Conservation (phyloP, 225 moss, liverwort and hornwort species). For the Physcomitrellopsis africana region DNA sequence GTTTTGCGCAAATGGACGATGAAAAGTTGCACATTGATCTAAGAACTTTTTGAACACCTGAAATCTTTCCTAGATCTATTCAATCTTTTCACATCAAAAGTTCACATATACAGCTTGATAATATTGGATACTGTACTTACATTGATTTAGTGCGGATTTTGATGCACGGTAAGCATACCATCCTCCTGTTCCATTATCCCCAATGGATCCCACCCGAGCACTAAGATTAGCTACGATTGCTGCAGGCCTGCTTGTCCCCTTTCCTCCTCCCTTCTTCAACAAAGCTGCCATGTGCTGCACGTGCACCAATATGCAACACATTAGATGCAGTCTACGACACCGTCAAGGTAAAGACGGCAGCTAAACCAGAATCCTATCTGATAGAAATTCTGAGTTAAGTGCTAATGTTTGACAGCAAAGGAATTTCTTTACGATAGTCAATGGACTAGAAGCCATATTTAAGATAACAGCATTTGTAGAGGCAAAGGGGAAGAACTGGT, state of each 20-base stretch:
- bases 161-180: constrained; percentile 99
- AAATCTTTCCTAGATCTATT: neutral
- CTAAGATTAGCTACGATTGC: constrained; percentile 92
- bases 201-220: constrained; percentile 94
- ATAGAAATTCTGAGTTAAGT: too few relatives aligned
- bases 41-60: neutral
- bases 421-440: too few relatives aligned
- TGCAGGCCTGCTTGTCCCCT: constrained; percentile 54
- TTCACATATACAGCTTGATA: neutral
- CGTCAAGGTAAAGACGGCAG: neutral
- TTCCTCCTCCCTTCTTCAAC: constrained; percentile 75
- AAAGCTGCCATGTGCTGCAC: constrained; percentile 81
- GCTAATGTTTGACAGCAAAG: too few relatives aligned
- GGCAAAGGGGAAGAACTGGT: neutral
- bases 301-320: neutral
- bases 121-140: constrained; percentile 40
- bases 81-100: neutral
- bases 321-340: neutral
- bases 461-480: neutral
- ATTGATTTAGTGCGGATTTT: constrained; percentile 93
- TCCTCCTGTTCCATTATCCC: constrained; percentile 89
- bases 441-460: neutral
- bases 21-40: neutral
- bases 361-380: neutral
- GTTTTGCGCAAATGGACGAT: neutral